Conservation (phyloP, 176 grass and related monocot species). For the Bonia amplexicaulis region DNA sequence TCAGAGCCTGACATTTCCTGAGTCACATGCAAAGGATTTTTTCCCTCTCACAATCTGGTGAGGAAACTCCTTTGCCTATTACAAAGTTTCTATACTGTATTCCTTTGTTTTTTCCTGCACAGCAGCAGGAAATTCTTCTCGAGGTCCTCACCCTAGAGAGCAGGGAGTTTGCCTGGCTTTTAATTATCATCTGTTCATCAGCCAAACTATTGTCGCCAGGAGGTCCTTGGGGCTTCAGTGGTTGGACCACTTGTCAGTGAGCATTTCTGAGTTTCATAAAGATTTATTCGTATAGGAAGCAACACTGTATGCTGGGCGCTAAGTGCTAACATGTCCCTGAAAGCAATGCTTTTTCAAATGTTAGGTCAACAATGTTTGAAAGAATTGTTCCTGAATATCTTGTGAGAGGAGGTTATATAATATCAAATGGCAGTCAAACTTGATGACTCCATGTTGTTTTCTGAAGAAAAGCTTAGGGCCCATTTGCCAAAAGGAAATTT, state of each 20-base stretch:
- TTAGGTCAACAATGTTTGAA: neutral
- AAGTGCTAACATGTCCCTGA: neutral
- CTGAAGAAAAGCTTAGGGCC: neutral
- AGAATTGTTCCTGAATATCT: neutral
- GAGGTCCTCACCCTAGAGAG: neutral
- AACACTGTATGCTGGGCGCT: neutral
- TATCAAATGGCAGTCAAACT: neutral
- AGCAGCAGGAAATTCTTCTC: neutral
- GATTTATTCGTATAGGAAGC: neutral
- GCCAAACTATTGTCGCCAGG: neutral
- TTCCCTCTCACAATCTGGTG: neutral
- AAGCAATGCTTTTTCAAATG: neutral
- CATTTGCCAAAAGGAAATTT: neutral
- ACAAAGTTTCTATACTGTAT: neutral
- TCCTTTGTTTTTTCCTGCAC: neutral
- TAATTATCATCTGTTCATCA: neutral
- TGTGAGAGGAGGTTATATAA: neutral
- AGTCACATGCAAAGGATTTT: neutral
- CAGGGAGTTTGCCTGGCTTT: slow-evolving; percentile 6
- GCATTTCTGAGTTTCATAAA: neutral
- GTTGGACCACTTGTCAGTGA: neutral
- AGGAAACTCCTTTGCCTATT: neutral
- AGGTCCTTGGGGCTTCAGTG: neutral
- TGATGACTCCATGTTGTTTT: neutral
- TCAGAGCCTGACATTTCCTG: slow-evolving; percentile 17